Evolutionary conservation across 352 stramenopile genomes (phyloP), one percentile per base, ranked within the genome.

Genomic region (Globisporangium abappressorium): DNA sequence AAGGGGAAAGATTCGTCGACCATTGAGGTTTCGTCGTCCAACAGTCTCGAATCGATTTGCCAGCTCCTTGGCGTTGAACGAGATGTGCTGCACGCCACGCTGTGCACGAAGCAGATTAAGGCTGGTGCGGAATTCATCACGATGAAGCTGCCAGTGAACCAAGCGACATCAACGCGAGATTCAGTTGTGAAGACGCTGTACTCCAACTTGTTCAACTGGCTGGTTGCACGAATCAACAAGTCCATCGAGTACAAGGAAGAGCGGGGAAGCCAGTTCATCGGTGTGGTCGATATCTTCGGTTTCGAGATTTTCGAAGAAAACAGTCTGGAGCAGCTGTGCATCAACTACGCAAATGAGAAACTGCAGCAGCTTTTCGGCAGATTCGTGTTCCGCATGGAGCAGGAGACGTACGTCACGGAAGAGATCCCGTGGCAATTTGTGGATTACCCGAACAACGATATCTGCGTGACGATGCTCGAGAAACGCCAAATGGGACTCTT

Each of bases 221-320:
- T 99, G 34, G 96, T 99, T 11, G 78, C 87, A 58, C 81, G 87
- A 38, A 97, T 98, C 75, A 98, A 98, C 75, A 75, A 78, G 72
- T 97, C 78, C 62, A 95, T 98, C 66, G 76, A 93, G 75, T 94
- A 94, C 75, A 82, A 82, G 64, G 81, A 92, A 70, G 74, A 87
- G 65, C 66, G 65, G 0, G 75, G 79, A 24, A 88, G 70, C 41
- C 85, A 92, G 61, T 96, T 97, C 58, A 96, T 97, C 57, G 91
- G 91, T 46, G 85, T 97, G 2, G 82, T 97, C 36, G 91, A 97
- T 64, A 97, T 97, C 64, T 97, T 97, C 61, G 91, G 91, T 11
- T 97, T 97, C 59, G 91, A 97, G 70, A 94, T 94, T 57, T 96
- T 97, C 55, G 73, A 92, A 57, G 71, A 90, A 54, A 99, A 99